Base-by-base conservation (phyloP, 352 stramenopile species). In the Phytophthora constricta region DNA sequence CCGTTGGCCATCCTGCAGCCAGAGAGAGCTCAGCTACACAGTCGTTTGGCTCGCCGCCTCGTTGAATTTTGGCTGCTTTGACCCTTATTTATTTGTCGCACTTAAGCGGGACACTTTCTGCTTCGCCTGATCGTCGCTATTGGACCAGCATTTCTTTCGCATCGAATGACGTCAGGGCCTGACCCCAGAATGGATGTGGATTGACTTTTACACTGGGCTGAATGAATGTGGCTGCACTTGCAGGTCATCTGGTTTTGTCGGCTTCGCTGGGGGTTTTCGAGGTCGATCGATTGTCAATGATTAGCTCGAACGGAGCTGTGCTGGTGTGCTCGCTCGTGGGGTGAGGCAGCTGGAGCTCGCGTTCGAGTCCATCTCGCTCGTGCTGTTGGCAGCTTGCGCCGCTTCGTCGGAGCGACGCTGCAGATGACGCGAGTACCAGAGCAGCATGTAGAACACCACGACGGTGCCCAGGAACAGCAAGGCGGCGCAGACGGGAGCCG, bases 271-370 rank as follows among this genome's bases (percentile, higher is more conserved):
- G 23, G 13, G 54, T 47, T 67, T 76, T 72, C 1, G 52, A 58
- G 50, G 50, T 25, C 4, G 46, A 58, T 27, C 47, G 46, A 4
- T 42, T 70, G 47, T 64, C 72, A 19, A 77, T 62, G 55, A 87
- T 78, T 25, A 87, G 65, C 54, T 85, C 77, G 42, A 82, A 90
- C 34, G 77, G 77, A 14, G 58, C 62, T 2, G 66, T 56, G 34
- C 66, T 65, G 17, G 69, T 55, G 60, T 76, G 59, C 22, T 77
- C 51, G 19, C 39, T 65, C 17, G 60, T 74, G 74, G 74, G 3
- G 56, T 72, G 10, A 76, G 49, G 42, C 62, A 75, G 39, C 59
- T 68, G 4, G 70, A 81, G 31, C 49, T 71, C 37, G 76, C 50
- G 46, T 70, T 54, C 17, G 63, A 75, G 25, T 74, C 53, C 37